Percentiles rank a stretch among this genome's conserved stretches.
These are phyloP conservation scores for Pseudonitzschia delicatissima DNA, from an alignment of 108 stramenopile genomes.

Conservation along the genomic window DNA sequence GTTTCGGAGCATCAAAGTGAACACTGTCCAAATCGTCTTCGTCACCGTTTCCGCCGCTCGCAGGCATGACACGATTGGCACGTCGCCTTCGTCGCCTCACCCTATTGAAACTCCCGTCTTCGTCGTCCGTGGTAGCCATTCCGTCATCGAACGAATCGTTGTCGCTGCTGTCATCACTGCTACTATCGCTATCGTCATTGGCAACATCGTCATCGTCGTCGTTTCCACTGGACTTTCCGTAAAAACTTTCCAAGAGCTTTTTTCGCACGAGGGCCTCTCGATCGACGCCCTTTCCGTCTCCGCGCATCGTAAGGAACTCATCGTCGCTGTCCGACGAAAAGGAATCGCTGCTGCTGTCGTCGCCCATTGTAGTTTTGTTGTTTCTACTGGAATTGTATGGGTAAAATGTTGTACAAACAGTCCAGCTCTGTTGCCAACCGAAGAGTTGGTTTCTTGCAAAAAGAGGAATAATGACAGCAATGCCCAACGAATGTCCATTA, in stretches of 20 bases:
- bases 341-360: neutral
- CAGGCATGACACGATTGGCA: neutral
- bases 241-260: constrained; percentile 84
- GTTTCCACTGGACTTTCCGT: constrained; percentile 45
- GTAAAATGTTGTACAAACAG: no score
- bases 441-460: no score
- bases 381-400: no score
- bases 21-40: constrained; percentile 71
- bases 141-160: neutral
- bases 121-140: constrained; percentile 24
- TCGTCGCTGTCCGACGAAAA: constrained; percentile 22
- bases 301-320: constrained; percentile 13
- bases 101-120: neutral
- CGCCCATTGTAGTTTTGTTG: neutral
- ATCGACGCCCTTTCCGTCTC: constrained; percentile 31
- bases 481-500: no score
- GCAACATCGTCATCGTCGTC: constrained; percentile 22
- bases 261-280: constrained; percentile 83
- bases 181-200: neutral
- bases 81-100: constrained; percentile 1
- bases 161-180: neutral
- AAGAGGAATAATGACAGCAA: no score
- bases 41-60: neutral
- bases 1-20: constrained; percentile 53
- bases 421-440: no score